Base-by-base conservation (phyloP, 23 red algal genomes). In the Rhodosorus marinus region DNA sequence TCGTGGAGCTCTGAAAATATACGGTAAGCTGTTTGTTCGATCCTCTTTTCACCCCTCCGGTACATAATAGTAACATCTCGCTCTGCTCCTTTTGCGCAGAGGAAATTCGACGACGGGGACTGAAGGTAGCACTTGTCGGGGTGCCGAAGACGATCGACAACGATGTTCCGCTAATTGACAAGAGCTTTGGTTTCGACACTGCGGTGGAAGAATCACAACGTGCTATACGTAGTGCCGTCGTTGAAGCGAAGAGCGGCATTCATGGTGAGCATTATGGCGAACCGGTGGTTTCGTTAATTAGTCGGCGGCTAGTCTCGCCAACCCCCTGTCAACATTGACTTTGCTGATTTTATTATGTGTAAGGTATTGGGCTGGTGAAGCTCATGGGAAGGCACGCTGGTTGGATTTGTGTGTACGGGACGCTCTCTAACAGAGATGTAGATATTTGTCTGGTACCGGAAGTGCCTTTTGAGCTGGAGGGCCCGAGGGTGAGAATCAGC, bases 371-470 rank as follows among this genome's bases (percentile, higher is more conserved):
- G 2, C 60, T 94, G 0, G 87, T 94, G 40, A 72, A 81, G 49
- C 32, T 94, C 49, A 94, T 94, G 87, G 87, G 87, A 6, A 58
- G 87, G 28, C 67, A 83, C 59, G 80, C 77, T 0, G 87, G 87
- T 9, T 68, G 77, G 45, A 94, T 94, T 40, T 70, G 70, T n/a
- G 74, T 94, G 69, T 83, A 80, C 53, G 87, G 77, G 17, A 66
- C 76, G 8, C 68, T 94, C n/a, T n/a, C n/a, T n/a, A n/a, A n/a
- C n/a, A n/a, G n/a, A n/a, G 3, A 33, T 2, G 34, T 49, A 47
- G 87, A 94, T 54, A 78, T 70, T 47, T 94, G 87, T 48, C 64
- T 94, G 27, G 84, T 94, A 17, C 87, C 87, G 23, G 87, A 94
- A 63, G 64, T 94, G 20, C 66, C 65, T 25, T 94, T 94, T 49